Conservation (phyloP, 2,329 filamentous ascomycete genomes). For the Cladosporium phlei region DNA sequence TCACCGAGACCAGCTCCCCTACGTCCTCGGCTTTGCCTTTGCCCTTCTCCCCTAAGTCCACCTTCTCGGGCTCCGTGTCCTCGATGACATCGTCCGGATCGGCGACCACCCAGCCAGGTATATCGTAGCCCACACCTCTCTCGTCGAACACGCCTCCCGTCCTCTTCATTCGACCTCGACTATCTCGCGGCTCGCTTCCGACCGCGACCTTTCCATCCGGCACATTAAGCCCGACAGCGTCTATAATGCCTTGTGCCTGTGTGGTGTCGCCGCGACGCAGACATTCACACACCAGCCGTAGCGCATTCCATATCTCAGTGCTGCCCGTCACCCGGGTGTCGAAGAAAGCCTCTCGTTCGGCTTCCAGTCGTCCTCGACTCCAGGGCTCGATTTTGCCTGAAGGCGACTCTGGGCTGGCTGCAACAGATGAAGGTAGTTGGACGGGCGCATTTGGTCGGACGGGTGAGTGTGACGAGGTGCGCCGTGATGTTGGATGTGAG, state of each 20-base stretch:
- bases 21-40: conserved; percentile 31
- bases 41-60: conserved; percentile 18
- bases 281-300: conserved; percentile 63
- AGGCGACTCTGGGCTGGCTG: conserved; percentile 19
- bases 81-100: conserved; percentile 36
- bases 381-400: conserved; percentile 43
- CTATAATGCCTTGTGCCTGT: conserved; percentile 70
- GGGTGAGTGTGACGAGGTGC: neutral
- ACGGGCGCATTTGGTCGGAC: neutral
- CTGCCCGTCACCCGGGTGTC: conserved; percentile 79
- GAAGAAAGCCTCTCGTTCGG: conserved; percentile 78
- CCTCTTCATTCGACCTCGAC: conserved; percentile 18
- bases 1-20: conserved; percentile 30
- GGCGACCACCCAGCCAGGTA: conserved; percentile 43
- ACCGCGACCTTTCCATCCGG: conserved; percentile 35
- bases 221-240: conserved; percentile 60
- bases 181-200: conserved; percentile 3
- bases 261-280: conserved; percentile 52
- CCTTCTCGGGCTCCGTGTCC: conserved; percentile 25
- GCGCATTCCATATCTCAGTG: conserved; percentile 72
- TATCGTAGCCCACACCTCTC: conserved; percentile 38
- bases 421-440: conserved; percentile 24
- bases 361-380: conserved; percentile 64
- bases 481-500: neutral
- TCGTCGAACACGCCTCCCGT: conserved; percentile 42